A percentile compares a stretch with the other conserved stretches of the same genome.
Conservation (phyloP, 768 basidiomycete species). For the Fomitopsis pulvina region DNA sequence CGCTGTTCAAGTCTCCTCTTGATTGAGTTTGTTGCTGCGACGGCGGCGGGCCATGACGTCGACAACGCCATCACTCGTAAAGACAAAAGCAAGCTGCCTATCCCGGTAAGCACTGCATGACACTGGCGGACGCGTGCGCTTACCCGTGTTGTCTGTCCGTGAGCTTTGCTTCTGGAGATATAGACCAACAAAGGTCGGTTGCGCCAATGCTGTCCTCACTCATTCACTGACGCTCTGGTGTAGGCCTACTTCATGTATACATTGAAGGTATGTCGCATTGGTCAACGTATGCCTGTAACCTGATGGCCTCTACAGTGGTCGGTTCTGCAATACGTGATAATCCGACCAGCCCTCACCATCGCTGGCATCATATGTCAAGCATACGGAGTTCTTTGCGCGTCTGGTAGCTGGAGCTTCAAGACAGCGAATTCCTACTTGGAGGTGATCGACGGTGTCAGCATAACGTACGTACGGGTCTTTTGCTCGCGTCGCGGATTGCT, state of each 20-base stretch:
- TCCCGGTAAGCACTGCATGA: conserved; percentile 41
- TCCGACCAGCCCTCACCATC: conserved; percentile 64
- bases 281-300: not conserved
- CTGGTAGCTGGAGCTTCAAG: conserved; percentile 47
- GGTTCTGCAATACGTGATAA: conserved; percentile 83
- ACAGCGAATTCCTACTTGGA: conserved; percentile 69
- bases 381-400: conserved; percentile 61
- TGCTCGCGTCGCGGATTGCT: not conserved
- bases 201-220: not conserved
- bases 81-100: conserved; percentile 65
- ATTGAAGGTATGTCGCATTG: conserved; percentile 50
- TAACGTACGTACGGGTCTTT: conserved; percentile 45
- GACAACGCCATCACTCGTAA: conserved; percentile 69
- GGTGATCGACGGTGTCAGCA: conserved; percentile 72
- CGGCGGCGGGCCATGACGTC: conserved; percentile 54
- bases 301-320: conserved; percentile 49
- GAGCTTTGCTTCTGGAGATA: conserved; percentile 82
- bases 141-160: not conserved
- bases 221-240: not conserved
- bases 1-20: conserved; percentile 51
- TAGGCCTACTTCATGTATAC: conserved; percentile 88
- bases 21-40: conserved; percentile 78
- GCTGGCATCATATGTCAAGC: conserved; percentile 75
- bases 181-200: conserved; percentile 64
- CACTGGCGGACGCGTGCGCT: not conserved